A percentile compares a stretch with the other conserved stretches of the same genome.
Evolutionary conservation across 176 grass and related monocot species (phyloP).

Genomic region (Carex cristatella): DNA sequence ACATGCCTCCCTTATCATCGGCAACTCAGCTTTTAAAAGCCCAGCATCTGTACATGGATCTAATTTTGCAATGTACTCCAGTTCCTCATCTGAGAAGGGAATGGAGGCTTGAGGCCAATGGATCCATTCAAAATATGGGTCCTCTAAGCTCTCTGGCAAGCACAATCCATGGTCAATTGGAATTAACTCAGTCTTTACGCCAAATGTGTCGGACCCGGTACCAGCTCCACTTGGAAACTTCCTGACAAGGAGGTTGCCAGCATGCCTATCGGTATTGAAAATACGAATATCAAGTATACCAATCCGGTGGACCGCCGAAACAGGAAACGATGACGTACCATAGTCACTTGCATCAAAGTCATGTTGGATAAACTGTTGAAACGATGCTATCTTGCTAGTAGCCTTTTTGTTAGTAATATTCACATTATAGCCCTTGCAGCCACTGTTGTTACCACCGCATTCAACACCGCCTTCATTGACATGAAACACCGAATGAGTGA

Average conservation of each 20-base stretch:
- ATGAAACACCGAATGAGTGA: conserved; percentile 78
- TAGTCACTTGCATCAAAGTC: conserved; percentile 96
- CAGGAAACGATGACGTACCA: conserved; percentile 85
- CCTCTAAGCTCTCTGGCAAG: conserved; percentile 80
- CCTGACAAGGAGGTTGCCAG: conserved; percentile 79
- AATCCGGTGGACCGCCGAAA: conserved; percentile 81
- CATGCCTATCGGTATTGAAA: conserved; percentile 94
- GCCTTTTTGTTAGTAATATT: conserved; percentile 33
- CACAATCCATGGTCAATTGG: conserved; percentile 94
- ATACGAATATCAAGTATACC: conserved; percentile 92
- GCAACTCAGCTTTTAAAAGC: conserved; percentile 55
- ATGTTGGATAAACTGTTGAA: conserved; percentile 85
- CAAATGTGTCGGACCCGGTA: conserved; percentile 54
- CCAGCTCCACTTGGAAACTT: conserved; percentile 42
- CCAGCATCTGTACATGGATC: conserved; percentile 63
- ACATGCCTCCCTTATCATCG: conserved; percentile 78
- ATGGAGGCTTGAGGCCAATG: conserved; percentile 91
- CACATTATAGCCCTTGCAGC: conserved; percentile 28
- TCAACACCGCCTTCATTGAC: conserved; percentile 49
- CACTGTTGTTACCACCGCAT: conserved; percentile 1
- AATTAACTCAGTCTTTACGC: conserved; percentile 58
- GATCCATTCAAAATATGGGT: conserved; percentile 98
- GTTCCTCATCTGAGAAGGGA: conserved; percentile 78
- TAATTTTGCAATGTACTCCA: conserved; percentile 69
- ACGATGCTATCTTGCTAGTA: conserved; percentile 85